Percentiles rank a stretch among this genome's conserved stretches.
These are phyloP conservation scores for Venturia effusa DNA, from an alignment of 2,329 filamentous ascomycete genomes.

Conservation along the genomic window DNA sequence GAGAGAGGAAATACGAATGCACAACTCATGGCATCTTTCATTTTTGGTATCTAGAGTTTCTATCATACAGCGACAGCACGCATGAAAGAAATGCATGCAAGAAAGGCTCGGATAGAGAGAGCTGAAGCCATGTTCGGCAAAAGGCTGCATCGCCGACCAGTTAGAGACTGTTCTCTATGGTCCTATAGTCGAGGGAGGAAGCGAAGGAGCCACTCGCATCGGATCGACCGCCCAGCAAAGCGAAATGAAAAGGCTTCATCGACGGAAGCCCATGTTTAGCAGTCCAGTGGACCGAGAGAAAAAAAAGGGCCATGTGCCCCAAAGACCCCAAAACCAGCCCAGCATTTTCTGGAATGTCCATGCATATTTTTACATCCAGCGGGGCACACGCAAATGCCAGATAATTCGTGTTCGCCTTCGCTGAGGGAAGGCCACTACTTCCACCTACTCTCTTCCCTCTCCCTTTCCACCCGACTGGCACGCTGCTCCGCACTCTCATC, in stretches of 20 bases:
- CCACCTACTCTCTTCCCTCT: slow-evolving; percentile 37
- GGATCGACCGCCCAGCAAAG: background rate
- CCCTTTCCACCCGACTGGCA: slow-evolving; percentile 40
- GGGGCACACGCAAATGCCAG: background rate
- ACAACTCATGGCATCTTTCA: background rate
- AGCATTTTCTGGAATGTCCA: background rate
- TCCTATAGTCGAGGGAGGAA: no score
- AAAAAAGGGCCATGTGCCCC: background rate
- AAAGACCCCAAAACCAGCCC: background rate
- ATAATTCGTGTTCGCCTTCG: background rate
- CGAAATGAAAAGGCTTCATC: background rate
- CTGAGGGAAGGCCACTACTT: background rate
- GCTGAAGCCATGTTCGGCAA: background rate
- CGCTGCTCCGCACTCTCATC: slow-evolving; percentile 33
- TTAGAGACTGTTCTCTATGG: background rate
- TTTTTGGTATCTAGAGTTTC: background rate
- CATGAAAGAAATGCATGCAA: background rate
- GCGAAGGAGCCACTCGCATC: no score
- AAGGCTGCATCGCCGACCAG: background rate
- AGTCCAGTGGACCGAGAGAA: background rate
- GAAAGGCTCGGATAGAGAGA: background rate
- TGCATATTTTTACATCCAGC: background rate
- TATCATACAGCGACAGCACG: background rate
- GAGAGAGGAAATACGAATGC: background rate
- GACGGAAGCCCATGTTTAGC: background rate